These are phyloP conservation scores for Capsella rubella DNA, from an alignment of 441 rosid species.

Conservation along the genomic window DNA sequence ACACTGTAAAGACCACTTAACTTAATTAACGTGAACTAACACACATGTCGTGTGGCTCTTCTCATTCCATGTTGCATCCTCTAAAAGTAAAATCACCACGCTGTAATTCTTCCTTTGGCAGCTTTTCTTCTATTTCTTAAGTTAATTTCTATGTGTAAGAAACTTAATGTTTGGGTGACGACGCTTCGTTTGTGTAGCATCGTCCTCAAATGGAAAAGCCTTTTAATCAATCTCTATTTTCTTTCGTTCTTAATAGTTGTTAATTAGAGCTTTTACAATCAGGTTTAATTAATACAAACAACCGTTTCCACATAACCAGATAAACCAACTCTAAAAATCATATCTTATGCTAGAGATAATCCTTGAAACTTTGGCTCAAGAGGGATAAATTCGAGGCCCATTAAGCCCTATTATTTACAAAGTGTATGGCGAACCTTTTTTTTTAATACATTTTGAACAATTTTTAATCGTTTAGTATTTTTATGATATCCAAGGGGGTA, in stretches of 20 bases:
- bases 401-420: neutral
- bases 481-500: neutral
- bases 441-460: neutral
- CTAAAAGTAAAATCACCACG: slow-evolving; percentile 27
- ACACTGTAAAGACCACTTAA: slow-evolving; percentile 31
- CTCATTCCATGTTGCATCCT: slow-evolving; percentile 37
- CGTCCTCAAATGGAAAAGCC: too few species aligned
- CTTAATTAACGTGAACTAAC: slow-evolving; percentile 15
- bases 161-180: too few species aligned
- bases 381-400: neutral
- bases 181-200: too few species aligned
- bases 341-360: too few species aligned
- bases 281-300: too few species aligned
- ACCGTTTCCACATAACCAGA: too few species aligned
- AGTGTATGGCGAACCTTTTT: too few species aligned
- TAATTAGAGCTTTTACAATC: too few species aligned
- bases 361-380: neutral
- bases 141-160: too few species aligned
- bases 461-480: neutral
- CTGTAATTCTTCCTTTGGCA: neutral
- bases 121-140: slow-evolving; percentile 27
- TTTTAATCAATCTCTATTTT: too few species aligned
- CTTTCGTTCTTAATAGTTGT: too few species aligned
- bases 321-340: too few species aligned
- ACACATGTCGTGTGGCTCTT: slow-evolving; percentile 30